Conservation (phyloP, 2,329 filamentous ascomycete species). For the Fusarium armeniacum region DNA sequence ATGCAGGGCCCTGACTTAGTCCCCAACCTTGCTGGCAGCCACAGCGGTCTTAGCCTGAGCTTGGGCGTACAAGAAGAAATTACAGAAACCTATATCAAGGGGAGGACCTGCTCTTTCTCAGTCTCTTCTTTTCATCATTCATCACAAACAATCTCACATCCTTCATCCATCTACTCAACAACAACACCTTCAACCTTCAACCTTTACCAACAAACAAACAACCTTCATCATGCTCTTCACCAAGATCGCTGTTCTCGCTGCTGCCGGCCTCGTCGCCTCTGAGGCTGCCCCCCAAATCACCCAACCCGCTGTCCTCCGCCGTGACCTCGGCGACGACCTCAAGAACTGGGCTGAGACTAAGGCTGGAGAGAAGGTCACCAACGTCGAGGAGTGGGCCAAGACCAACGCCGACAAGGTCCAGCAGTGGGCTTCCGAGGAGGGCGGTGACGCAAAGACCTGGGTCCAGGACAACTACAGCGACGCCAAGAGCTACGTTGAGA, state of each 20-base stretch:
- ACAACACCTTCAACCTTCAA: background rate
- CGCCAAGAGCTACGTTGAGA: background rate
- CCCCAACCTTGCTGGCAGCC: background rate
- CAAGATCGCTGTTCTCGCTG: slow-evolving; percentile 44
- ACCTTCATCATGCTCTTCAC: slow-evolving; percentile 44
- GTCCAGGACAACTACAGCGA: slow-evolving; percentile 19
- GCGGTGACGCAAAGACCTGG: slow-evolving; percentile 28
- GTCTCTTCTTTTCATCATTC: background rate
- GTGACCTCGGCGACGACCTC: slow-evolving; percentile 42
- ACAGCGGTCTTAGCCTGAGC: slow-evolving; percentile 11
- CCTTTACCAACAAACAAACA: background rate
- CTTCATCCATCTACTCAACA: background rate
- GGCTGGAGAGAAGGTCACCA: slow-evolving; percentile 16
- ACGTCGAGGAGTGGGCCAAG: slow-evolving; percentile 28
- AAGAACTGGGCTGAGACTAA: slow-evolving; percentile 33
- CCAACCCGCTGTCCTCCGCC: slow-evolving; percentile 23
- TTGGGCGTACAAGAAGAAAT: slow-evolving; percentile 12
- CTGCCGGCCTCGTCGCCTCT: slow-evolving; percentile 44
- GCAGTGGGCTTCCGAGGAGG: slow-evolving; percentile 21
- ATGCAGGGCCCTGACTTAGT: slow-evolving; percentile 21
- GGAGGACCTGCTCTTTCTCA: slow-evolving; percentile 16
- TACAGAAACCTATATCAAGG: slow-evolving; percentile 33
- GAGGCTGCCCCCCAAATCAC: slow-evolving; percentile 32
- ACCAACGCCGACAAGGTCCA: slow-evolving; percentile 26
- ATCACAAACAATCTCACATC: background rate